Base-by-base conservation (phyloP, 371 early-diverging fungal genomes). In the Apophysomyces elegans region DNA sequence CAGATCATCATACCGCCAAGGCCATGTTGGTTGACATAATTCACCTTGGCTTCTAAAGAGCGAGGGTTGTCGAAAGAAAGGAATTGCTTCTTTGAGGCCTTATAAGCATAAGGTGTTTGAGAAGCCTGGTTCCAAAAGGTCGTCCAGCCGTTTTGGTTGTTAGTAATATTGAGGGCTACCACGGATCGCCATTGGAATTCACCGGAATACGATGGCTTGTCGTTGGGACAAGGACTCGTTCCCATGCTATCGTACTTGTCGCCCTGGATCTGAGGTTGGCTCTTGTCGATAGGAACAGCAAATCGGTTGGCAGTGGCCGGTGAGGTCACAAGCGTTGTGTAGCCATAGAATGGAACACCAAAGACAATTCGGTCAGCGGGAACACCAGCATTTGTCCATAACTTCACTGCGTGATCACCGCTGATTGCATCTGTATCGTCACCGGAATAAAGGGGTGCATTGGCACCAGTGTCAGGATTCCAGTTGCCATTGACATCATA, bases 301-400 rank as follows among this genome's bases (percentile, higher is more conserved):
- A 66, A 39, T 12, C 26, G 35, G 12, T 68, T 67, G 4, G 35
- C 16, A 12, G 66, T 58, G 32, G 62, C 47, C 9, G 45, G 56
- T 7, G 11, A 4, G 1, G n/a, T 32, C 9, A 74, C 74, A 39
- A 67, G 63, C 36, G 70, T 65, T 0, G 74, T 64, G 37, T 74
- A 74, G n/a, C 89, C 88, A 63, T 87, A 86, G 69, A 89, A 87
- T 0, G 88, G 86, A 9, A 86, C 79, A 0, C 89, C 86, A 58
- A 86, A 71, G 37, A 80, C 82, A 38, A 87, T 68, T 50, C 80
- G 79, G 1, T 83, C 67, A 7, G 72, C 56, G 26, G 87, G 86
- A 66, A 87, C 79, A 5, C 89, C 89, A 1, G 89, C 87, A 9
- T 73, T 58, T 14, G 71, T 67, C 89, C 88, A 89, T 1, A 68